phyloP scores from a whole-genome alignment of 1,284 basidiomycete species.

The Papiliotrema fonsecae region DNA sequence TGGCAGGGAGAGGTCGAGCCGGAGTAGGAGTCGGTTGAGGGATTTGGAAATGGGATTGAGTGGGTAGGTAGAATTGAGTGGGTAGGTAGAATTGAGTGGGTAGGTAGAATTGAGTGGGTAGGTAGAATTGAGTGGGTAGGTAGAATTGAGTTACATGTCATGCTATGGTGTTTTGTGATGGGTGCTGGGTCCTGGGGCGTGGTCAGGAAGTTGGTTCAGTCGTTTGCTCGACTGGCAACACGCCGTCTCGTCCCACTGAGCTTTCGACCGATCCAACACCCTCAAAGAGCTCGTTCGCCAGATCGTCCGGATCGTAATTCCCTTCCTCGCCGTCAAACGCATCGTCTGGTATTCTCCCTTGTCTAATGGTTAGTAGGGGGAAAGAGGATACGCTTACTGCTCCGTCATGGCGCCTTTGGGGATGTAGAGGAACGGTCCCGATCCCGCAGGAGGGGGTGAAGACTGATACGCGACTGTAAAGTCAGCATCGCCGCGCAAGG shows the following conservation, averaged over 20 bases:
- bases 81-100: neutral
- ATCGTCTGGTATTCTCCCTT: conserved; percentile 46
- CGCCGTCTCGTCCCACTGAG: too few relatives aligned
- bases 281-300: conserved; percentile 4
- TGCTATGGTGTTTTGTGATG: too few relatives aligned
- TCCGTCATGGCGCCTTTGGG: conserved; percentile 46
- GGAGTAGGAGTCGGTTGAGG: conserved; percentile 10
- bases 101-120: too few relatives aligned
- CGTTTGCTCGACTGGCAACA: too few relatives aligned
- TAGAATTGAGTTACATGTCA: too few relatives aligned
- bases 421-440: conserved; percentile 43
- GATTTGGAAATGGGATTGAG: neutral
- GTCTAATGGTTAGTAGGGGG: conserved; percentile 14
- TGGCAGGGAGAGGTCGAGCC: neutral
- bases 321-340: conserved; percentile 47
- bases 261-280: too few relatives aligned
- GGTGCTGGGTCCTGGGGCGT: too few relatives aligned
- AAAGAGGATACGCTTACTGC: conserved; percentile 23
- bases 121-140: too few relatives aligned
- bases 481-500: neutral
- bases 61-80: neutral
- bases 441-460: conserved; percentile 36
- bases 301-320: conserved; percentile 3
- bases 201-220: too few relatives aligned
- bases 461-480: conserved; percentile 45